Percentiles rank a stretch among this genome's conserved stretches.
Evolutionary conservation across 345 rosid species (phyloP).

Genomic region (Anacardium occidentale): DNA sequence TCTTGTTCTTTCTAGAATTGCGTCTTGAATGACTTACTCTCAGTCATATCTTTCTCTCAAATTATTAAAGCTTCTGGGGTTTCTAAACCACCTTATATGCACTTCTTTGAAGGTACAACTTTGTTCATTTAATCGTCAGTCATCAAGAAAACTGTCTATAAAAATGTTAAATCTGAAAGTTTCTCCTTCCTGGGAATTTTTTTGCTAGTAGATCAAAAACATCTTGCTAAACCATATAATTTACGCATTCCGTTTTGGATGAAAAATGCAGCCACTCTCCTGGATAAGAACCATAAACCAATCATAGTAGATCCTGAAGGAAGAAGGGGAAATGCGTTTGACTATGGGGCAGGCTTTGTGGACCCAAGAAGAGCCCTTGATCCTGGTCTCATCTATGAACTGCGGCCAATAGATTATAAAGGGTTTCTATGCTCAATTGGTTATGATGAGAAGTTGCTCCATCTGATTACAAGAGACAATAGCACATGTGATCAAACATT

Average conservation of each 20-base stretch:
- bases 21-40: neutral
- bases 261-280: constrained; percentile 43
- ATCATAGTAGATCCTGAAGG: constrained; percentile 50
- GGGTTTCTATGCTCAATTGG: constrained; percentile 51
- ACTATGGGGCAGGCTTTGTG: constrained; percentile 54
- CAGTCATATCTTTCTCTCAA: neutral
- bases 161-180: neutral
- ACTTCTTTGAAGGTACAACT: neutral
- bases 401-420: constrained; percentile 37
- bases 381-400: constrained; percentile 54
- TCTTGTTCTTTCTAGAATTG: neutral
- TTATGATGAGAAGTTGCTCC: constrained; percentile 44
- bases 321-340: constrained; percentile 48
- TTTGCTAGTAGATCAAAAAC: neutral
- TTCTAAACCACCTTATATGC: neutral
- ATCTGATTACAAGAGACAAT: constrained; percentile 45
- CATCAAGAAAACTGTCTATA: neutral
- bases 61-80: neutral
- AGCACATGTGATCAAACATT: constrained; percentile 39
- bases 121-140: neutral
- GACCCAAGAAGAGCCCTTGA: constrained; percentile 42
- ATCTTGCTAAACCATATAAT: neutral
- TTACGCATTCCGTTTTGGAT: constrained; percentile 13
- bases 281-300: constrained; percentile 36
- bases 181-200: neutral